Base-by-base conservation (phyloP, 305 asterid species). In the Solanum aculeatissimum region DNA sequence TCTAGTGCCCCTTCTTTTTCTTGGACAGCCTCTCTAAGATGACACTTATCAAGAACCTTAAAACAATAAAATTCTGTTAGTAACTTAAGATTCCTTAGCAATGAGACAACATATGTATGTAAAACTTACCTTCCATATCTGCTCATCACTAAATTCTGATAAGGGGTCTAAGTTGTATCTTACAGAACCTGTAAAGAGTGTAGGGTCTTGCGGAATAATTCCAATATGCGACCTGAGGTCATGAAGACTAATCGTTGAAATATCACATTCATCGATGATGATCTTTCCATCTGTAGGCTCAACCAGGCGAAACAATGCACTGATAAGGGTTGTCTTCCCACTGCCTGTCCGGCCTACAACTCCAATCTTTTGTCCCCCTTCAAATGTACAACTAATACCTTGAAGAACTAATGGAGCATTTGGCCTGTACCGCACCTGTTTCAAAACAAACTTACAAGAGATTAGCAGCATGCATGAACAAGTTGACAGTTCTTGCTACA, bases 41-140 rank as follows among this genome's bases (percentile, higher is more conserved):
- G 98, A 87, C 98, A 95, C 85, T 93, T 96, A 7, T 87, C 92
- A n/a, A 96, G 92, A 86, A 93, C 93, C 97, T 95, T 85, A 19
- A 42, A 13, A 15, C 69, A 49, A 8, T 10, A 53, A 32, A 68
- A 23, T 9, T 23, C 1, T 53, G 1, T 57, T 0, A 10, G 9
- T n/a, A 81, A 62, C 29, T 80, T 27, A 40, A 4, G 2, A 80
- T 8, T 8, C 29, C 12, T 54, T 19, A 55, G 9, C 43, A 45
- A 23, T 13, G 42, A 53, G 35, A 51, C 15, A 15, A 15, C 3
- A 51, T 49, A 25, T 7, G 6, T 74, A 19, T 19, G 11, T 54
- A 25, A 25, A 13, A 77, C 62, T 62, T 32, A 62, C 84, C 78
- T 65, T 25, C 84, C 84, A 82, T 32, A 82, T 82, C n/a, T 82